A percentile compares a stretch with the other conserved stretches of the same genome.
phyloP scores from a whole-genome alignment of 2,329 filamentous ascomycete species.

The Cladosporium velox region DNA sequence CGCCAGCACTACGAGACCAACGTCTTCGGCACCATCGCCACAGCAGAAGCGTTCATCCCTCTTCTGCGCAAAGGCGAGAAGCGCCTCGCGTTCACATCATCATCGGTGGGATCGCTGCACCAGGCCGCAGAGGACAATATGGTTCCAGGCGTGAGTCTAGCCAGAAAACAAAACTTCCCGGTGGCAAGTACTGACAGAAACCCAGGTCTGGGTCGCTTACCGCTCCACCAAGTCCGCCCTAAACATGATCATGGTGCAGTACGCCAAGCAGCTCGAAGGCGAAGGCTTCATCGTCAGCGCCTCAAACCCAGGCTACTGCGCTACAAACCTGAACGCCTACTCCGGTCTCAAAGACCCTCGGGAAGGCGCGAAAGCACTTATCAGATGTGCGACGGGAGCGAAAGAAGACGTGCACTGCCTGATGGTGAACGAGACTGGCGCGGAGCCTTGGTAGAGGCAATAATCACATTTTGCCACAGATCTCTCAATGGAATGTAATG shows the following conservation, averaged over 20 bases:
- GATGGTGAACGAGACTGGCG: constrained; percentile 30
- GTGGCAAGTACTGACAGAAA: neutral
- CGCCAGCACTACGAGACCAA: constrained; percentile 45
- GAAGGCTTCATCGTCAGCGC: constrained; percentile 47
- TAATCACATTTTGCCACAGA: neutral
- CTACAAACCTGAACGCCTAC: constrained; percentile 29
- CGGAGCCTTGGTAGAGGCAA: constrained; percentile 28
- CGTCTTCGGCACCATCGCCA: constrained; percentile 49
- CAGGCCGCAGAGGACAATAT: constrained; percentile 16
- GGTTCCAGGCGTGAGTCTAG: constrained; percentile 29
- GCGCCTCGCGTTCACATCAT: constrained; percentile 34
- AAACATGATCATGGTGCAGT: constrained; percentile 51
- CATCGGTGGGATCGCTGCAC: constrained; percentile 27
- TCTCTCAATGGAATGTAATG: neutral
- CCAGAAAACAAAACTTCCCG: neutral
- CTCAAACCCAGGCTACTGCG: constrained; percentile 28
- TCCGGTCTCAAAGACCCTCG: constrained; percentile 33
- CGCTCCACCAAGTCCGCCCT: constrained; percentile 45
- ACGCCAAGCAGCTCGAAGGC: constrained; percentile 39
- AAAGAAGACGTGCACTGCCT: constrained; percentile 33
- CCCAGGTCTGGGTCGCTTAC: constrained; percentile 34
- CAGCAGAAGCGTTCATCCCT: constrained; percentile 46
- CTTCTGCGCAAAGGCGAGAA: constrained; percentile 48
- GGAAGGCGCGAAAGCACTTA: constrained; percentile 34
- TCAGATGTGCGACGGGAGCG: constrained; percentile 25